Base-by-base conservation (phyloP, 805 yeast genomes). In the Starmerella apis region DNA sequence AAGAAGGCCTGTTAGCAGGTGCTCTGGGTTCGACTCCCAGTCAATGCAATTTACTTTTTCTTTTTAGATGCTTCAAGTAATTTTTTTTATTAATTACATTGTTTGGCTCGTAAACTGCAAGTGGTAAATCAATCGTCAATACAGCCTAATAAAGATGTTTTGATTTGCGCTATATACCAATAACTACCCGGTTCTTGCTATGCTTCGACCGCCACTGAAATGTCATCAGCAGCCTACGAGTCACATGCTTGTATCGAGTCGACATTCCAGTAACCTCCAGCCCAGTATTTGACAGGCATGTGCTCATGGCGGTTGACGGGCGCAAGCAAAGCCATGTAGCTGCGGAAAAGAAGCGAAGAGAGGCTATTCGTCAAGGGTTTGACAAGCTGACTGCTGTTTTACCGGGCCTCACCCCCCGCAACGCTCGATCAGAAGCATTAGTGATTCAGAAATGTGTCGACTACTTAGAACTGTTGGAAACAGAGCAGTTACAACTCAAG, bases 1-100 rank as follows among this genome's bases (percentile, higher is more conserved):
- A 22, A 32, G 42, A 24, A 23, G 41, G 31, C 19, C 4, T 8
- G 43, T 14, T 10, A 82, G 87, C 86, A 79, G 79, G 82, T 72
- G 88, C 78, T 86, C 80, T 76, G 88, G 86, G 90, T 82, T 82
- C 90, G 87, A 82, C 80, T 82, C 88, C 82, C 85, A 81, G 78
- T 74, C 75, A 76, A 47, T 73, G 78, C 78, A 83, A 9, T 27
- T 11, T 27, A n/a, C n/a, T 27, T 27, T 27, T 27, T 27, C 10
- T 11, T 9, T n/a, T n/a, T n/a, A n/a, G n/a, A n/a, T n/a, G n/a
- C n/a, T n/a, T n/a, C n/a, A n/a, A n/a, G n/a, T n/a, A n/a, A n/a
- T n/a, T n/a, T n/a, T n/a, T n/a, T n/a, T n/a, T n/a, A n/a, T n/a
- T n/a, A n/a, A n/a, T n/a, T n/a, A n/a, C n/a, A n/a, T n/a, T n/a